Evolutionary conservation across 352 stramenopile genomes (phyloP).

Genomic region (Halophytophthora polymorphica): DNA sequence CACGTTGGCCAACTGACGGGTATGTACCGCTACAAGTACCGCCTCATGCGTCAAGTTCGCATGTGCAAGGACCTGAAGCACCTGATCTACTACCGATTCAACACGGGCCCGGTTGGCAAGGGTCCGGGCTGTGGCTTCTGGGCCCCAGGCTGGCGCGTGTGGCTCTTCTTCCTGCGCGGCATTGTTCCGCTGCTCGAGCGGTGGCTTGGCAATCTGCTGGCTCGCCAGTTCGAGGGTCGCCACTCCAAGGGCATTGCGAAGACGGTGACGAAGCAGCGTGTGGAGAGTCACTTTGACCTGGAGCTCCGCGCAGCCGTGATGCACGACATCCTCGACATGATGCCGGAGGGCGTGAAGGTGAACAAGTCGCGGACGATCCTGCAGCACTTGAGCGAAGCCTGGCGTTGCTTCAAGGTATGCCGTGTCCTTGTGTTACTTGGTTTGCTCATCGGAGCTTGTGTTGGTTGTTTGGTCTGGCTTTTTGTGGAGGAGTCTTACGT

Average conservation of each 20-base stretch:
- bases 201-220: conserved; percentile 99
- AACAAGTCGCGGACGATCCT: conserved; percentile 99
- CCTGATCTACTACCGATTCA: conserved; percentile 99
- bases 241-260: conserved; percentile 99
- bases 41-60: conserved; percentile 95
- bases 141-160: conserved; percentile 98
- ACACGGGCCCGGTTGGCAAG: conserved; percentile 99
- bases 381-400: conserved; percentile 98
- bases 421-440: too few relatives aligned
- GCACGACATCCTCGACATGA: conserved; percentile 99
- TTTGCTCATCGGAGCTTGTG: too few relatives aligned
- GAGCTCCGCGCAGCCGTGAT: conserved; percentile 99
- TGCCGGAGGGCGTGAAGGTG: conserved; percentile 99
- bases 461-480: not conserved
- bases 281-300: conserved; percentile 99
- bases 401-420: conserved; percentile 70
- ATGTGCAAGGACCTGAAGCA: conserved; percentile 99
- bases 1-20: conserved; percentile 99
- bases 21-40: conserved; percentile 99
- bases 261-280: conserved; percentile 99
- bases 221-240: conserved; percentile 98
- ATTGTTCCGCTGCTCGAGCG: conserved; percentile 98
- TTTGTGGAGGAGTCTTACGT: conserved; percentile 3
- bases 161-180: conserved; percentile 99
- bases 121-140: conserved; percentile 99